A percentile compares a stretch with the other conserved stretches of the same genome.
Conservation (phyloP, 108 stramenopile genomes). For the Pelagomonas calceolata region DNA sequence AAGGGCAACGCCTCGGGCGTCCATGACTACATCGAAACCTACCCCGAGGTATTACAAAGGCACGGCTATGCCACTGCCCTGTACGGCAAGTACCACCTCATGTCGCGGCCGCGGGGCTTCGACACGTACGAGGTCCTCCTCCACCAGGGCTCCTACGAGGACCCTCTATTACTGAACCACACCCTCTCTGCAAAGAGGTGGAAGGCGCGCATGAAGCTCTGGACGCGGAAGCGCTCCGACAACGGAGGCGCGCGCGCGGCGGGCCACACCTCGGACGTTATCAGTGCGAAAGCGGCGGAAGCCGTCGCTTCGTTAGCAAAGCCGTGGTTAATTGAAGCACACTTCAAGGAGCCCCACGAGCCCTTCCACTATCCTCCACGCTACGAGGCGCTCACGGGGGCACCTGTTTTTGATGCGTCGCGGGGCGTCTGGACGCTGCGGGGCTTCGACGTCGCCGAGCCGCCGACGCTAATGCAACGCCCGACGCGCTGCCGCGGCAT, state of each 20-base stretch:
- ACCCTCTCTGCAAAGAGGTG: no score
- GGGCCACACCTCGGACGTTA: not conserved
- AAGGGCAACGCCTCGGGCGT: no score
- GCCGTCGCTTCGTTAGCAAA: slow-evolving; percentile 36
- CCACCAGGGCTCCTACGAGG: slow-evolving; percentile 28
- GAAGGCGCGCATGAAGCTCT: slow-evolving; percentile 33
- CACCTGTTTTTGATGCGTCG: slow-evolving; percentile 42
- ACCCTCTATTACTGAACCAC: no score
- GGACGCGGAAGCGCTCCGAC: slow-evolving; percentile 25
- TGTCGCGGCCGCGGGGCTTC: no score
- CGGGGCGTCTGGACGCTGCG: slow-evolving; percentile 14
- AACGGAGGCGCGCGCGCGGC: not conserved
- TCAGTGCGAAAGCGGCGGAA: slow-evolving; percentile 23
- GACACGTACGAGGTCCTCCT: slow-evolving; percentile 21
- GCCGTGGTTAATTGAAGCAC: slow-evolving; percentile 21
- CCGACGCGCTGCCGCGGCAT: slow-evolving; percentile 14
- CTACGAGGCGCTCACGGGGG: slow-evolving; percentile 24
- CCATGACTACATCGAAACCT: no score
- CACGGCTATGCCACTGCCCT: slow-evolving; percentile 30
- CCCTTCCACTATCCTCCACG: slow-evolving; percentile 38
- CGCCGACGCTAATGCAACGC: slow-evolving; percentile 23
- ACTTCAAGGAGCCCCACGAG: slow-evolving; percentile 39
- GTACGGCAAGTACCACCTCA: slow-evolving; percentile 42
- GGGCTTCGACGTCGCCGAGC: slow-evolving; percentile 27
- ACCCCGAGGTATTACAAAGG: not conserved